phyloP scores from a whole-genome alignment of 345 rosid species.

The Citrus trifoliata region DNA sequence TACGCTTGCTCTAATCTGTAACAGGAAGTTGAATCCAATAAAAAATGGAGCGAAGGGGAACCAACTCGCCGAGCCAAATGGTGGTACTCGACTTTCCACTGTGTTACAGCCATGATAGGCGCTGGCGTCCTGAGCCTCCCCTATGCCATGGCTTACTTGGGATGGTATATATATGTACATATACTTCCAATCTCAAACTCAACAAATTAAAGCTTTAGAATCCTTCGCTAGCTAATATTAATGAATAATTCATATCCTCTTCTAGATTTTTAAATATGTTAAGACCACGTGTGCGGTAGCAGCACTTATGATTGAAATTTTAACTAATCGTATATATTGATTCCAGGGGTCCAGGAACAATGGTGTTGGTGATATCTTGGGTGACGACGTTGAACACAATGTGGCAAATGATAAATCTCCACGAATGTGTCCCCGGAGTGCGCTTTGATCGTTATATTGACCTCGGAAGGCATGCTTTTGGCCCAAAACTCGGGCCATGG shows the following conservation, averaged over 20 bases:
- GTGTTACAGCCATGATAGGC: slow-evolving; percentile 95
- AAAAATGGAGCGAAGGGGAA: slow-evolving; percentile 64
- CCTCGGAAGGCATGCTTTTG: slow-evolving; percentile 84
- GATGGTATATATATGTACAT: slow-evolving; percentile 47
- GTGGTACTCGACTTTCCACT: slow-evolving; percentile 97
- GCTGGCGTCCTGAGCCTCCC: slow-evolving; percentile 97
- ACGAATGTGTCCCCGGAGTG: slow-evolving; percentile 86
- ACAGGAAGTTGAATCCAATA: slow-evolving; percentile 45
- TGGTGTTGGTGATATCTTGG: slow-evolving; percentile 70
- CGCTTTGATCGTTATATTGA: slow-evolving; percentile 91
- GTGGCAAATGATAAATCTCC: slow-evolving; percentile 98
- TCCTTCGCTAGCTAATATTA: background rate
- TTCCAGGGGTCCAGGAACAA: slow-evolving; percentile 84
- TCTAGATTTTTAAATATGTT: too few species aligned
- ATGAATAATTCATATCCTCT: background rate
- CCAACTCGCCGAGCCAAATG: slow-evolving; percentile 76
- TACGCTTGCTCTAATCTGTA: background rate
- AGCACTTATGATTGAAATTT: too few species aligned
- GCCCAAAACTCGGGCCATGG: slow-evolving; percentile 78
- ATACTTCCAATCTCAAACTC: background rate
- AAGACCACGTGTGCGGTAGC: background rate
- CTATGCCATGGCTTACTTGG: slow-evolving; percentile 94
- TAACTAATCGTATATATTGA: background rate
- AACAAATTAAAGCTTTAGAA: background rate
- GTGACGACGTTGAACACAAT: slow-evolving; percentile 83